Evolutionary conservation across 2,329 filamentous ascomycete species (phyloP).

Genomic region (Cylindrodendrum hubeiense): DNA sequence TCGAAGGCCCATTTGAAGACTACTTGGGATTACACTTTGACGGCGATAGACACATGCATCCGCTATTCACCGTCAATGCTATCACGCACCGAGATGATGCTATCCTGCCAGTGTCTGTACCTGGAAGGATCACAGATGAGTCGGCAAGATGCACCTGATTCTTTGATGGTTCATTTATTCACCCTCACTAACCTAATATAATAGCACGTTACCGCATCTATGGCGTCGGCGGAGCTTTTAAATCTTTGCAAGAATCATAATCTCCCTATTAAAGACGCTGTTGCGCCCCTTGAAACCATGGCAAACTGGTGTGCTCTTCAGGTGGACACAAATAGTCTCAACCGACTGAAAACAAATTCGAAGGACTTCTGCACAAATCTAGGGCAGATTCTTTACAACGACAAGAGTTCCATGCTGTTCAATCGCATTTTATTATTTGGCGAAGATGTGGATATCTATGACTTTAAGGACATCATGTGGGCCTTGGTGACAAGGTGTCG

Average conservation of each 20-base stretch:
- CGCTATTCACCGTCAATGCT: conserved; percentile 26
- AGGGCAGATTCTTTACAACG: conserved; percentile 15
- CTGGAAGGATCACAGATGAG: conserved; percentile 18
- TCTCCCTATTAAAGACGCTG: conserved; percentile 52
- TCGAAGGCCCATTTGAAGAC: conserved; percentile 16
- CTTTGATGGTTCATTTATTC: not conserved
- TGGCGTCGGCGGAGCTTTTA: conserved; percentile 1
- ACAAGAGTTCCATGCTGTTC: conserved; percentile 54
- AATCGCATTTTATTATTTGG: conserved; percentile 60
- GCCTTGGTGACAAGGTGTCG: conserved; percentile 62
- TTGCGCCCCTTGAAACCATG: conserved; percentile 59
- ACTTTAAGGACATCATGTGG: conserved; percentile 61
- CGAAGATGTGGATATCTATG: conserved; percentile 61
- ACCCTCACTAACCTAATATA: not conserved
- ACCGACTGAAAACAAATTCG: conserved; percentile 46
- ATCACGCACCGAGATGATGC: conserved; percentile 33
- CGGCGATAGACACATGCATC: conserved; percentile 3
- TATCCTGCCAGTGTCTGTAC: conserved; percentile 29
- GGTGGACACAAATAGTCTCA: conserved; percentile 68
- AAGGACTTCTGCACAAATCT: conserved; percentile 28
- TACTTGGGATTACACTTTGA: conserved; percentile 11
- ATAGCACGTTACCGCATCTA: conserved; percentile 7
- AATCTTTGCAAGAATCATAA: conserved; percentile 6
- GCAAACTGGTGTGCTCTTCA: conserved; percentile 64
- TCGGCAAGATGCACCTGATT: not conserved